Evolutionary conservation across 1,284 basidiomycete genomes (phyloP), one percentile per base, ranked within the genome.

Genomic region (Cryptococcus amylolentus): DNA sequence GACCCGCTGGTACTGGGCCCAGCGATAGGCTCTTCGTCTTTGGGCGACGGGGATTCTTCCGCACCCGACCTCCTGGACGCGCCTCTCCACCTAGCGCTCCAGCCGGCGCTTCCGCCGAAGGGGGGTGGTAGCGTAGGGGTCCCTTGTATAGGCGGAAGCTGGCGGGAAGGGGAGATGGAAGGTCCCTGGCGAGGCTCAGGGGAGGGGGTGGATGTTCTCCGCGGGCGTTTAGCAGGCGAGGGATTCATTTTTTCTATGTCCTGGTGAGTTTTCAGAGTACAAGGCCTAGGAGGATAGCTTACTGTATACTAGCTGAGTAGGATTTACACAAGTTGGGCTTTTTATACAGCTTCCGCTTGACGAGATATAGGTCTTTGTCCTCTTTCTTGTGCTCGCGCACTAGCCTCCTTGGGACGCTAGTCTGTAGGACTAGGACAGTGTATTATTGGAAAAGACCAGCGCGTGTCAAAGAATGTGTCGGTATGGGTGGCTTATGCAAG

Each of bases 191-290:
- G 45, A 46, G 20, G 40, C 52, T 39, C 38, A n/a, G 61, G 61
- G 10, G 61, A 63, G 16, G 60, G 56, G 18, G 55, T 57, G 4
- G 56, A 54, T 7, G 61, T 52, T 20, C 58, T 52, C 43, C 62
- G 55, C n/a, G 54, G 56, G 23, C 62, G 57, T 58, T 64, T 64
- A 23, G 57, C 51, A 16, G 62, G 60, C 14, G 60, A 57, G 3
- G 59, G 62, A 20, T 64, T 62, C 61, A 62, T 62, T n/a, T 20
- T 26, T 44, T 35, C 10, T 35, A 35, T 35, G 31, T 10, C 31
- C 31, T 26, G 23, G 44, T 16, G 44, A 46, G 14, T 9, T 23
- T 13, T n/a, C 41, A 4, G 41, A n/a, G 16, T n/a, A n/a, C 16
- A 14, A 12, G 20, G 23, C 23, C 41, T 20, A 10, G 10, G 6